These are phyloP conservation scores for Cercophora scortea DNA, from an alignment of 495 filamentous ascomycete genomes.

Conservation along the genomic window DNA sequence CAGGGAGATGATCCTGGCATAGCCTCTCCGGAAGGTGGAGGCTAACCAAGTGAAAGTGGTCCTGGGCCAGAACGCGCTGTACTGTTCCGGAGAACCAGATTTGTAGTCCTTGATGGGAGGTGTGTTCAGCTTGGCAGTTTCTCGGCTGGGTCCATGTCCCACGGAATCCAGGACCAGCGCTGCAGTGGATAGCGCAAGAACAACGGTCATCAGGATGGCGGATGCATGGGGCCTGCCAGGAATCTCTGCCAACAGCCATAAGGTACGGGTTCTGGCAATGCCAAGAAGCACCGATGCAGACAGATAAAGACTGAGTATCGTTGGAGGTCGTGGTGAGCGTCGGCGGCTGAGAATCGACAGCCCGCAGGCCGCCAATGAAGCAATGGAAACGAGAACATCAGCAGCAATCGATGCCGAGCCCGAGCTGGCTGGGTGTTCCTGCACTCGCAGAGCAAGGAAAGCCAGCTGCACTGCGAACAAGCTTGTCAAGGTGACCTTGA, in stretches of 20 bases:
- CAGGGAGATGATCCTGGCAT: background rate
- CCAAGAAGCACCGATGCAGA: background rate
- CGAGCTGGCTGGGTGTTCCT: background rate
- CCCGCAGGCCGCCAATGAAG: background rate
- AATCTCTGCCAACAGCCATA: background rate
- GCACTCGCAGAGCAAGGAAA: background rate
- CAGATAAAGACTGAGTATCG: background rate
- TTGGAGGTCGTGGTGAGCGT: background rate
- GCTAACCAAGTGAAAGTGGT: background rate
- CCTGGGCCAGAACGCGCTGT: background rate
- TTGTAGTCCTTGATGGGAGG: background rate
- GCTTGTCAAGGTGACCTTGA: background rate
- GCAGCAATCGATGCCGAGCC: background rate
- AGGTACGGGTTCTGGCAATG: background rate
- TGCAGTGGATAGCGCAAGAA: background rate
- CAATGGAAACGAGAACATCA: background rate
- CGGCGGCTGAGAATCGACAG: background rate
- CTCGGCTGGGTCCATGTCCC: background rate
- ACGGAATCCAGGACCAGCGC: background rate
- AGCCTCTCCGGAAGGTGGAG: background rate
- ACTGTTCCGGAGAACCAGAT: background rate
- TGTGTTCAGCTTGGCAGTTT: no score
- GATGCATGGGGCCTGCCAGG: background rate
- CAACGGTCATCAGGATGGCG: background rate
- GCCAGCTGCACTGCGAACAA: background rate